Percentiles rank a stretch among this genome's conserved stretches.
phyloP scores from a whole-genome alignment of 2,329 filamentous ascomycete genomes.

The Penicillium sp. region DNA sequence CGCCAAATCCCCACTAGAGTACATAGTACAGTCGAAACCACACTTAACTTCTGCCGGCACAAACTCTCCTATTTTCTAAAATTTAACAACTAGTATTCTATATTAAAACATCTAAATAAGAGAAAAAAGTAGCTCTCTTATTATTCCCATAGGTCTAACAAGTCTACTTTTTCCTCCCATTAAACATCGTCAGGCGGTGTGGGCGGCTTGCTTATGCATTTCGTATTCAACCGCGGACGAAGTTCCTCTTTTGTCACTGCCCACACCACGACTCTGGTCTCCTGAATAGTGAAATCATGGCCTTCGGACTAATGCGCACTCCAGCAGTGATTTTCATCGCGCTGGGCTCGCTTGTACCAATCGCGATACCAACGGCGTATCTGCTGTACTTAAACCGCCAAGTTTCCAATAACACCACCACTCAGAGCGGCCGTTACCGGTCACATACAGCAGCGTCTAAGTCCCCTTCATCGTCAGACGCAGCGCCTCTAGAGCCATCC shows the following conservation, averaged over 20 bases:
- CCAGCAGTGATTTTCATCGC: not conserved
- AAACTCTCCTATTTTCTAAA: no score
- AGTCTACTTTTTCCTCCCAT: not conserved
- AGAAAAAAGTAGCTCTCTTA: no score
- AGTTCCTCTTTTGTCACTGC: not conserved
- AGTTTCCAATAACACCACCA: not conserved
- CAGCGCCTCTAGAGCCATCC: not conserved
- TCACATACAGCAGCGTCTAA: not conserved
- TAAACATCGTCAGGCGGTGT: not conserved
- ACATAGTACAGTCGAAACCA: no score
- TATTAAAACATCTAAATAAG: no score
- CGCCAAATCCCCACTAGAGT: no score
- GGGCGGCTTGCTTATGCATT: not conserved
- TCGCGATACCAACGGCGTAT: not conserved
- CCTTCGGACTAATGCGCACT: not conserved
- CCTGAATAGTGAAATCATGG: not conserved
- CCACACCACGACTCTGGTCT: not conserved
- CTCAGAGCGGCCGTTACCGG: not conserved
- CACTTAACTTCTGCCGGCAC: no score
- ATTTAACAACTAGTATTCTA: no score
- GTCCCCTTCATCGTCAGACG: not conserved
- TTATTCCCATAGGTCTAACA: no score
- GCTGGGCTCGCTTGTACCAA: not conserved
- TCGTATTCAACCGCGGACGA: not conserved
- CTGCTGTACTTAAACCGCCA: not conserved